These are phyloP conservation scores for Aspergillus ochraceus DNA, from an alignment of 2,329 filamentous ascomycete genomes.

Conservation along the genomic window DNA sequence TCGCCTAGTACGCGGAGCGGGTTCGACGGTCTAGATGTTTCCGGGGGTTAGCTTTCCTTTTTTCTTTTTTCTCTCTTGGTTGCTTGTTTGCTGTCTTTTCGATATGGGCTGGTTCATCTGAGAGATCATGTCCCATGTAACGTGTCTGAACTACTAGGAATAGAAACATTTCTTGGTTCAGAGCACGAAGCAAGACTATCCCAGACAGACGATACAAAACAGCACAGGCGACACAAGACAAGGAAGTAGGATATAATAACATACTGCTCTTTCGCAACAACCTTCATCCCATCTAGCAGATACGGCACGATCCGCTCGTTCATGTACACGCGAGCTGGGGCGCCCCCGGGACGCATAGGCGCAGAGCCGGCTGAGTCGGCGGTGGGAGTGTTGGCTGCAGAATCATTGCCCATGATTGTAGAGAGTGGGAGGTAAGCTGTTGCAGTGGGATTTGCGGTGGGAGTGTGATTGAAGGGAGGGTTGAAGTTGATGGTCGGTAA, in stretches of 20 bases:
- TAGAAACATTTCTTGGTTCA: neutral
- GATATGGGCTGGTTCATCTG: too few species aligned
- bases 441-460: conserved; percentile 4
- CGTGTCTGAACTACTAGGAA: neutral
- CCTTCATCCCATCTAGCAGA: conserved; percentile 73
- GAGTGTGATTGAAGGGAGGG: neutral
- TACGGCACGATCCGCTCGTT: conserved; percentile 69
- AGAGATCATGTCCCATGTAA: too few species aligned
- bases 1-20: conserved; percentile 70
- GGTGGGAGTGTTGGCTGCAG: conserved; percentile 21
- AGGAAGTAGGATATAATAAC: conserved; percentile 32
- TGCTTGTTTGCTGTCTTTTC: neutral
- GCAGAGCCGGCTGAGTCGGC: conserved; percentile 40
- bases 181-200: neutral
- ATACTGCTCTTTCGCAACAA: conserved; percentile 68
- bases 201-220: neutral
- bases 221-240: neutral
- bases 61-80: too few species aligned
- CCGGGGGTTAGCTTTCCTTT: neutral
- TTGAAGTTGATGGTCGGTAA: neutral
- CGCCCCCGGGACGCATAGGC: conserved; percentile 62
- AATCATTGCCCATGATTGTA: conserved; percentile 21
- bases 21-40: conserved; percentile 58
- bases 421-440: neutral
- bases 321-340: conserved; percentile 68